phyloP scores from a whole-genome alignment of 306 rosid genomes.

The Datisca glomerata region DNA sequence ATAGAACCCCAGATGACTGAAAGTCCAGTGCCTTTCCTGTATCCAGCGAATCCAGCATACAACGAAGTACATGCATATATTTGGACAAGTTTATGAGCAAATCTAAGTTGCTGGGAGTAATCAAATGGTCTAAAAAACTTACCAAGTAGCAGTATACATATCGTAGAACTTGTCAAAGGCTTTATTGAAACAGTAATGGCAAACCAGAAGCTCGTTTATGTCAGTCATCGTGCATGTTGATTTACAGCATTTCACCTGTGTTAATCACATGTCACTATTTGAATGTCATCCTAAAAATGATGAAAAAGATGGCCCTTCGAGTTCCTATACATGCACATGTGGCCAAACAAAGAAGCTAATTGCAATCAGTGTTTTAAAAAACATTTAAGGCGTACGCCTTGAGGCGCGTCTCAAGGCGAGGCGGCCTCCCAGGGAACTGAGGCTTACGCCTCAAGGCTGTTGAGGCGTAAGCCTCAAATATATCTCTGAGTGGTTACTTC shows the following conservation, averaged over 20 bases:
- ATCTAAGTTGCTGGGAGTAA: neutral
- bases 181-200: slow-evolving; percentile 72
- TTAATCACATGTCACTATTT: slow-evolving; percentile 12
- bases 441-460: no score
- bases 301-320: neutral
- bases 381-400: no score
- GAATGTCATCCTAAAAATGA: slow-evolving; percentile 11
- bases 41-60: slow-evolving; percentile 10
- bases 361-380: no score
- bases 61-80: no score
- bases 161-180: slow-evolving; percentile 87
- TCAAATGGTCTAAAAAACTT: slow-evolving; percentile 4
- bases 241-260: slow-evolving; percentile 81
- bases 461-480: no score
- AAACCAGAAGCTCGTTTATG: slow-evolving; percentile 65
- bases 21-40: slow-evolving; percentile 69
- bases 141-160: slow-evolving; percentile 85
- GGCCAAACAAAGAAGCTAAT: no score
- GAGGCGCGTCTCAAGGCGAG: no score
- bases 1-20: slow-evolving; percentile 63
- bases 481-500: no score
- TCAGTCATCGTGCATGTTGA: slow-evolving; percentile 70
- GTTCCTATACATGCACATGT: slow-evolving; percentile 1
- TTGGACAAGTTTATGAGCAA: neutral
- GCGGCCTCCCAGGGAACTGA: no score